phyloP scores from a whole-genome alignment of 441 rosid genomes.

The Gossypium schwendimanii region DNA sequence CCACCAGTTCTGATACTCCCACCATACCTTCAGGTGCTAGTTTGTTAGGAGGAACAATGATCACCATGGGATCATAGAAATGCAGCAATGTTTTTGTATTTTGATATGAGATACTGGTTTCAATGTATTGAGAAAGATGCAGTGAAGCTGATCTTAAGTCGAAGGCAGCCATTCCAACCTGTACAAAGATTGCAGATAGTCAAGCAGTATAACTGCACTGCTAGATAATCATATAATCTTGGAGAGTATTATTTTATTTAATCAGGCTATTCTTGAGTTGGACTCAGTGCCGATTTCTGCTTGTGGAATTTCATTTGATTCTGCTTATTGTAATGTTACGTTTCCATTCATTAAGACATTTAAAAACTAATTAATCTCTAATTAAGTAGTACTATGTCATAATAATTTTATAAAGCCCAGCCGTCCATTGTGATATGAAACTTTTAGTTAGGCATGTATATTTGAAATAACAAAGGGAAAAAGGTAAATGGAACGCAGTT shows the following conservation, averaged over 20 bases:
- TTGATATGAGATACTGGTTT: constrained; percentile 93
- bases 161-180: constrained; percentile 97
- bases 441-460: not conserved
- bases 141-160: constrained; percentile 83
- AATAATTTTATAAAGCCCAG: not conserved
- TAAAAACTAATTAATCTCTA: not conserved
- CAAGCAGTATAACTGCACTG: constrained; percentile 10
- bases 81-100: constrained; percentile 81
- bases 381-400: not conserved
- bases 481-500: not conserved
- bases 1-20: constrained; percentile 81
- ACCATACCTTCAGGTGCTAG: constrained; percentile 85
- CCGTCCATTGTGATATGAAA: not conserved
- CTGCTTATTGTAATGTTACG: not conserved
- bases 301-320: not conserved
- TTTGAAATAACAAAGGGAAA: not conserved
- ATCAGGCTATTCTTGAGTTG: not conserved
- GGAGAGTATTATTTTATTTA: not conserved
- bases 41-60: constrained; percentile 82
- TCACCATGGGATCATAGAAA: constrained; percentile 75
- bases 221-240: constrained; percentile 1
- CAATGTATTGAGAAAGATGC: constrained; percentile 94
- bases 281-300: not conserved
- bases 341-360: not conserved
- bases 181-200: constrained; percentile 9